These are phyloP conservation scores for Talaromyces pinophilus DNA, from an alignment of 2,329 filamentous ascomycete species.

Conservation along the genomic window DNA sequence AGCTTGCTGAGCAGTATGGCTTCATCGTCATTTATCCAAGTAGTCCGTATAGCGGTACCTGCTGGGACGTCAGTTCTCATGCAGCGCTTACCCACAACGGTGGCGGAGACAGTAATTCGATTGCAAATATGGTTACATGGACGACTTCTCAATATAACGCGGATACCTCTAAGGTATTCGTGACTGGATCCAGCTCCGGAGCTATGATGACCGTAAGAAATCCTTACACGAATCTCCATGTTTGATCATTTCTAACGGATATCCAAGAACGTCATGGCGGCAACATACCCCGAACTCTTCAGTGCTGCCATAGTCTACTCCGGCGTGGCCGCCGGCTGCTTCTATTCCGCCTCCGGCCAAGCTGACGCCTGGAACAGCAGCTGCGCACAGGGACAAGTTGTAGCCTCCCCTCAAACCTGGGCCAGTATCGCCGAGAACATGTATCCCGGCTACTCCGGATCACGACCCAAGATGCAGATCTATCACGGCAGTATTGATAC, in stretches of 20 bases:
- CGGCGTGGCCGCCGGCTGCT: conserved; percentile 12
- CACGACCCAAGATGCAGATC: conserved; percentile 58
- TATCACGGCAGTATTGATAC: conserved; percentile 58
- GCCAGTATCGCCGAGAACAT: conserved; percentile 28
- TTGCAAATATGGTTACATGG: conserved; percentile 29
- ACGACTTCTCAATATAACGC: conserved; percentile 16
- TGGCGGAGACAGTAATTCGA: conserved; percentile 43
- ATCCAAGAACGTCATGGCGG: conserved; percentile 24
- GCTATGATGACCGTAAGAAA: conserved; percentile 20
- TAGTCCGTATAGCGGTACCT: conserved; percentile 54
- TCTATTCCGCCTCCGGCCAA: conserved; percentile 25
- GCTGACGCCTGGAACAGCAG: conserved; percentile 30
- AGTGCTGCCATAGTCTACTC: conserved; percentile 15
- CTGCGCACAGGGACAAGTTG: conserved; percentile 27
- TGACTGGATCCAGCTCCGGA: conserved; percentile 15
- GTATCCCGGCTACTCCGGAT: conserved; percentile 44
- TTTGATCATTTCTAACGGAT: conserved; percentile 18
- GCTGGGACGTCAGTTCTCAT: conserved; percentile 61
- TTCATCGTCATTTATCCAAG: conserved; percentile 58
- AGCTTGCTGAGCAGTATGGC: conserved; percentile 48
- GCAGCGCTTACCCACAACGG: conserved; percentile 36
- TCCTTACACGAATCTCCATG: too few relatives aligned
- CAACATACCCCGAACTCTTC: conserved; percentile 21
- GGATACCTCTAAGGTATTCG: conserved; percentile 19
- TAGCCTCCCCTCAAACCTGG: conserved; percentile 29